These are phyloP conservation scores for Ambrosiella cleistominuta DNA, from an alignment of 2,329 filamentous ascomycete species.

Conservation along the genomic window DNA sequence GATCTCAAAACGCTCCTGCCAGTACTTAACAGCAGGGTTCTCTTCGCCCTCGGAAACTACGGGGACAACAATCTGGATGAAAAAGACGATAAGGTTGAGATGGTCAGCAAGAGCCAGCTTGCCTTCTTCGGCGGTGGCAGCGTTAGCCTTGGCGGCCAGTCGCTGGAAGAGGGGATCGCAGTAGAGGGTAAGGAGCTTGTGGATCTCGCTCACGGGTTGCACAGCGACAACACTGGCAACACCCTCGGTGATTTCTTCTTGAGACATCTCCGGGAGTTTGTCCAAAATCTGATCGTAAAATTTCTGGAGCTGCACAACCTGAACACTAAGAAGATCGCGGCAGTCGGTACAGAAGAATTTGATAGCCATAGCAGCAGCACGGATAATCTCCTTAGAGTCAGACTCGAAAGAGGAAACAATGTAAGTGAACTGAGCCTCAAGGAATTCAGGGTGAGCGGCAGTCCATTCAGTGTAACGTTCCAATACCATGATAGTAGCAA, in stretches of 20 bases:
- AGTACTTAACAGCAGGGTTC: conserved; percentile 90
- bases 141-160: conserved; percentile 72
- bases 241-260: conserved; percentile 92
- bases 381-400: conserved; percentile 73
- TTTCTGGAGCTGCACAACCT: conserved; percentile 69
- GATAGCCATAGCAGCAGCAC: conserved; percentile 82
- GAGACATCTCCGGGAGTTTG: conserved; percentile 66
- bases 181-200: conserved; percentile 75
- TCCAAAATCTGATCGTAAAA: conserved; percentile 88
- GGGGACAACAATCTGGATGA: conserved; percentile 62
- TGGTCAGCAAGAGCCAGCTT: conserved; percentile 85
- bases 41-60: conserved; percentile 53
- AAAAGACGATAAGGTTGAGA: conserved; percentile 78
- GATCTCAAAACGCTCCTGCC: conserved; percentile 81
- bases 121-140: conserved; percentile 62
- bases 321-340: conserved; percentile 64
- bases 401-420: conserved; percentile 87
- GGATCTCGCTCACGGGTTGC: conserved; percentile 64
- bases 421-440: conserved; percentile 86
- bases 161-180: conserved; percentile 78
- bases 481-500: conserved; percentile 94
- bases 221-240: conserved; percentile 82
- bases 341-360: conserved; percentile 97
- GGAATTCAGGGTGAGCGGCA: conserved; percentile 74
- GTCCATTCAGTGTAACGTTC: conserved; percentile 98